phyloP scores from a whole-genome alignment of 495 filamentous ascomycete genomes.

The Ascodesmis nigricans region DNA sequence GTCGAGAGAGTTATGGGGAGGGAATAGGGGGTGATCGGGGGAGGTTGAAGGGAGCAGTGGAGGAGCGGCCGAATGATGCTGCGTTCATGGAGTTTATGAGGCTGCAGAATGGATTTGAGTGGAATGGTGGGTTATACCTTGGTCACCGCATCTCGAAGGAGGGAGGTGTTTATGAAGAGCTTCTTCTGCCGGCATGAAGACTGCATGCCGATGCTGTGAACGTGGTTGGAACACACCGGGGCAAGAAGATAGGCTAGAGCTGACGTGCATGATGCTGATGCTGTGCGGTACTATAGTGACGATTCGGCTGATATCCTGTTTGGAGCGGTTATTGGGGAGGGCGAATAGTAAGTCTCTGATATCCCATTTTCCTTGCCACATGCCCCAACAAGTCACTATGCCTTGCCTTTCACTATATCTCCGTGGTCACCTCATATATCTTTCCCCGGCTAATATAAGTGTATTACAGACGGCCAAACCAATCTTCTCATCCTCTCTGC shows the following conservation, averaged over 20 bases:
- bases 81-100: conserved; percentile 95
- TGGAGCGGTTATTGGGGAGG: conserved; percentile 70
- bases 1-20: no score
- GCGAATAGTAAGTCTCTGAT: conserved; percentile 31
- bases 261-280: no score
- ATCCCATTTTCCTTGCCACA: no score
- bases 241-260: no score
- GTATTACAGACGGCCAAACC: conserved; percentile 42
- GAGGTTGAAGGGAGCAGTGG: no score
- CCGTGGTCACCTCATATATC: background rate
- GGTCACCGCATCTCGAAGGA: no score
- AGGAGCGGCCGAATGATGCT: conserved; percentile 40
- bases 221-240: no score
- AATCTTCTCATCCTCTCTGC: conserved; percentile 76
- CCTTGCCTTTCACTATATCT: background rate
- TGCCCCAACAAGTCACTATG: background rate
- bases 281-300: no score
- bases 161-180: conserved; percentile 11
- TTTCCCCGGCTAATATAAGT: conserved; percentile 3
- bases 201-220: conserved; percentile 2
- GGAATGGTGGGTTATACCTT: conserved; percentile 45
- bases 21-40: no score
- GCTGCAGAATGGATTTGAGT: conserved; percentile 88
- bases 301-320: conserved; percentile 60
- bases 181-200: conserved; percentile 5